Evolutionary conservation across 2,329 filamentous ascomycete genomes (phyloP).

Genomic region (Nemania serpens): DNA sequence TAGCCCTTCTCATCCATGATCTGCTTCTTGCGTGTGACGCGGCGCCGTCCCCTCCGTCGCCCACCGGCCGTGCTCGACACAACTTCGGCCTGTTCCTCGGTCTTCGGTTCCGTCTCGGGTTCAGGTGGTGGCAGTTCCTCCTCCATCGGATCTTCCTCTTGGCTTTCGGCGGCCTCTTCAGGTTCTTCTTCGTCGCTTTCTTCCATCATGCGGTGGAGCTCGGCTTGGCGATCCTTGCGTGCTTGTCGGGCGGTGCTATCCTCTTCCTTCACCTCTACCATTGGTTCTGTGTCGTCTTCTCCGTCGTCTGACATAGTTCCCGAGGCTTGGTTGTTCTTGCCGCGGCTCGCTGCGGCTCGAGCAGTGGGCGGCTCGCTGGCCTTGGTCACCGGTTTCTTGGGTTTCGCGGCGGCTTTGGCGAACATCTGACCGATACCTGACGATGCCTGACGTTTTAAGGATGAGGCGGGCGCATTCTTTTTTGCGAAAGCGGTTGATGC

Average conservation of each 20-base stretch:
- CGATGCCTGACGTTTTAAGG: slow-evolving; percentile 55
- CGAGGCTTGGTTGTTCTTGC: slow-evolving; percentile 28
- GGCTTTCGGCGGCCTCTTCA: slow-evolving; percentile 30
- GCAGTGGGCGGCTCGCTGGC: slow-evolving; percentile 21
- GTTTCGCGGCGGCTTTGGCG: slow-evolving; percentile 40
- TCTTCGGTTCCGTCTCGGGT: slow-evolving; percentile 31
- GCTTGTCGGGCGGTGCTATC: slow-evolving; percentile 31
- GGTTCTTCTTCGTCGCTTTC: slow-evolving; percentile 41
- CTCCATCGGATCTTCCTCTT: slow-evolving; percentile 37
- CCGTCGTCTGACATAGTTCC: slow-evolving; percentile 41
- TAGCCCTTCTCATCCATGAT: slow-evolving; percentile 44
- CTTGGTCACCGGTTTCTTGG: slow-evolving; percentile 38
- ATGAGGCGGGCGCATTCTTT: slow-evolving; percentile 41
- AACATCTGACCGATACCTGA: slow-evolving; percentile 45
- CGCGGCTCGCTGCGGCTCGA: slow-evolving; percentile 22
- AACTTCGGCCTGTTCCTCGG: slow-evolving; percentile 38
- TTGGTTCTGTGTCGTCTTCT: slow-evolving; percentile 39
- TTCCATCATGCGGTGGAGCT: slow-evolving; percentile 43
- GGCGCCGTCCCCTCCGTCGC: slow-evolving; percentile 39
- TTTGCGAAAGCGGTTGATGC: slow-evolving; percentile 47
- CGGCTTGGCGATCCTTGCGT: slow-evolving; percentile 37
- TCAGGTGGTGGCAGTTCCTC: slow-evolving; percentile 31
- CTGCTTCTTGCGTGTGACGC: slow-evolving; percentile 42
- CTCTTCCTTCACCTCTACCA: slow-evolving; percentile 34
- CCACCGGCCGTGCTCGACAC: slow-evolving; percentile 38